Percentiles rank a stretch among this genome's conserved stretches.
Conservation (phyloP, 495 filamentous ascomycete species). For the Bacidia gigantensis region DNA sequence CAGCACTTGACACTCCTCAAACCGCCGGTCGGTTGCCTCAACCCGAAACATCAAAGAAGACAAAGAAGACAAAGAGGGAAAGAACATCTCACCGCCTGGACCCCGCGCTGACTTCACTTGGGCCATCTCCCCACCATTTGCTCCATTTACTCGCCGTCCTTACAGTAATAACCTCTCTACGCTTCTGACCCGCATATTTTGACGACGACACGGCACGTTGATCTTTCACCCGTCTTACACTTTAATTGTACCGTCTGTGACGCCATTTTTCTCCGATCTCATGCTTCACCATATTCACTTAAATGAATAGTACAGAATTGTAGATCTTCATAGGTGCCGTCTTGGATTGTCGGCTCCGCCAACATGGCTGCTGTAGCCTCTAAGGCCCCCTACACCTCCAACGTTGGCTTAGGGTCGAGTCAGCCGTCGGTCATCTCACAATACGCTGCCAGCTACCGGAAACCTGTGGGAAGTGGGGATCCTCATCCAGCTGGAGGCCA, state of each 20-base stretch:
- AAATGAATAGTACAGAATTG: background rate
- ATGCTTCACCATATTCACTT: background rate
- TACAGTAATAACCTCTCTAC: background rate
- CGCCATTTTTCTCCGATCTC: background rate
- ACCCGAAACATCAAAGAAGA: slow-evolving; percentile 10
- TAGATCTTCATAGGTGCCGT: background rate
- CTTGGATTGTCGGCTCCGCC: background rate
- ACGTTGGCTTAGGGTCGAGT: slow-evolving; percentile 40
- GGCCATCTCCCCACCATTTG: background rate
- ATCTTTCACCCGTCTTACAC: background rate
- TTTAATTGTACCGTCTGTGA: background rate
- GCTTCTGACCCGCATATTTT: background rate
- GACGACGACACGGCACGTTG: background rate
- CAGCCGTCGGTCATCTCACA: slow-evolving; percentile 36
- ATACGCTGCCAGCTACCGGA: slow-evolving; percentile 35
- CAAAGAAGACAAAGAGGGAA: no score
- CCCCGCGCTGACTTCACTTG: background rate
- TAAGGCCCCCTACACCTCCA: slow-evolving; percentile 57
- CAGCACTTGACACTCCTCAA: slow-evolving; percentile 3
- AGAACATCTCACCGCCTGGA: background rate
- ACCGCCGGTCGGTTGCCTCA: slow-evolving; percentile 6
- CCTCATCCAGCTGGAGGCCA: slow-evolving; percentile 27
- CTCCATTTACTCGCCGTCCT: background rate
- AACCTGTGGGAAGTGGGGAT: slow-evolving; percentile 20
- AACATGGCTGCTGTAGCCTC: slow-evolving; percentile 76